Evolutionary conservation across 2,329 filamentous ascomycete species (phyloP).

Genomic region (Lecanicillium sp.): DNA sequence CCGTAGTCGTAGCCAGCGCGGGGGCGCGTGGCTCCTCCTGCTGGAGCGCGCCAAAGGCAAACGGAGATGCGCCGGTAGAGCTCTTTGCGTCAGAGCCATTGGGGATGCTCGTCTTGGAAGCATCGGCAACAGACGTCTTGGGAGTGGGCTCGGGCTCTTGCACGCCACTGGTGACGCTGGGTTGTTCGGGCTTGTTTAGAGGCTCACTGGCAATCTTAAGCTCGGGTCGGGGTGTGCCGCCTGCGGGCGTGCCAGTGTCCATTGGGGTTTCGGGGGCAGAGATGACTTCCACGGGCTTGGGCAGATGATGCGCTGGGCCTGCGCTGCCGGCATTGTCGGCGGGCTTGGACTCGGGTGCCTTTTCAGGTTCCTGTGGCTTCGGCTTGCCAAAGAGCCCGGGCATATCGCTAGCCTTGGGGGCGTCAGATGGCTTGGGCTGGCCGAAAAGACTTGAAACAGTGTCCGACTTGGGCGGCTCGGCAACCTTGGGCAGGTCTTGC

Average conservation of each 20-base stretch:
- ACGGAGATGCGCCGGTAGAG: slow-evolving; percentile 8
- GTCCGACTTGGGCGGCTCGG: neutral
- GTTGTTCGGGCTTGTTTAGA: slow-evolving; percentile 17
- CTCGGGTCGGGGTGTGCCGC: slow-evolving; percentile 26
- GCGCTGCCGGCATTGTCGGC: neutral
- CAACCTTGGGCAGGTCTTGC: no score
- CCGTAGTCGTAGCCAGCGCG: slow-evolving; percentile 4
- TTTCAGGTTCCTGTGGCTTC: neutral
- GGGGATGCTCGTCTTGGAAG: neutral
- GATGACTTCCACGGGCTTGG: slow-evolving; percentile 27
- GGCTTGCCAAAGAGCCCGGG: neutral
- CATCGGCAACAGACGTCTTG: slow-evolving; percentile 13
- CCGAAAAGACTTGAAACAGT: neutral
- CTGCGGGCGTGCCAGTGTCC: slow-evolving; percentile 24
- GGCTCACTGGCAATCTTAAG: slow-evolving; percentile 23
- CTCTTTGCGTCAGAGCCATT: slow-evolving; percentile 7
- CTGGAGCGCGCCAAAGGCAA: neutral
- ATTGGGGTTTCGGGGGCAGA: slow-evolving; percentile 29
- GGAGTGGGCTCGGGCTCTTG: slow-evolving; percentile 16
- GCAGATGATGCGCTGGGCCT: slow-evolving; percentile 5
- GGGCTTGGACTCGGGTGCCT: neutral
- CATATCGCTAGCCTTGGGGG: neutral
- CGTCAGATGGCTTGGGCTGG: neutral
- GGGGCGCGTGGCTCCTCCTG: neutral
- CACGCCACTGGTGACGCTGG: slow-evolving; percentile 17